Conservation (phyloP, 2,329 filamentous ascomycete genomes). For the Teratosphaeria pseudoeucalypti region DNA sequence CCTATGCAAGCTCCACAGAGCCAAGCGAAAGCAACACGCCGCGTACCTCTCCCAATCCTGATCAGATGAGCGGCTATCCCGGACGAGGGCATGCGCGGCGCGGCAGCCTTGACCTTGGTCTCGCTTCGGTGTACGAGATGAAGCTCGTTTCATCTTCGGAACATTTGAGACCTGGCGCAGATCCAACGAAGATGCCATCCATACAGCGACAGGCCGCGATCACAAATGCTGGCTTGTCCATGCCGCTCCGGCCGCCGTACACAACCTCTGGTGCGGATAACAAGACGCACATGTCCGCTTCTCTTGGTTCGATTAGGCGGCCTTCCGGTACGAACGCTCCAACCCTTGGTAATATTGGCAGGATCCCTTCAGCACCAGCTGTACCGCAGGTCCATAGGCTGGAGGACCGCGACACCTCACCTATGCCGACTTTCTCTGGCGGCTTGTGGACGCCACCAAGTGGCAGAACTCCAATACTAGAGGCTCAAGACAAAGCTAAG, state of each 20-base stretch:
- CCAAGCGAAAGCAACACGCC: not conserved
- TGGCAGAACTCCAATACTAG: conserved; percentile 12
- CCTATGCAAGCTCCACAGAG: conserved; percentile 6
- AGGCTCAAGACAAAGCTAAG: conserved; percentile 12
- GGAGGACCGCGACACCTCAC: not conserved
- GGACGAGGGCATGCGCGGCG: not conserved
- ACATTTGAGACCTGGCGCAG: conserved; percentile 50
- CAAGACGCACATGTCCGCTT: not conserved
- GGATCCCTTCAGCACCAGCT: not conserved
- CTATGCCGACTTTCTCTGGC: conserved; percentile 1
- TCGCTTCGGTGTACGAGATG: conserved; percentile 58
- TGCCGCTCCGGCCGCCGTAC: not conserved
- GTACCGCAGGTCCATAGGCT: not conserved
- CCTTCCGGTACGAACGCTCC: not conserved
- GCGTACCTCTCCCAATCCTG: conserved; percentile 1
- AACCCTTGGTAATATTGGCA: not conserved
- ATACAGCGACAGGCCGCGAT: conserved; percentile 4
- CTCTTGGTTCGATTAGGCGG: conserved; percentile 1
- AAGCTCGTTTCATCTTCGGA: conserved; percentile 65
- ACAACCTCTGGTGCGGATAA: not conserved
- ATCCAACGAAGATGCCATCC: conserved; percentile 26
- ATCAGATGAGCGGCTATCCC: not conserved
- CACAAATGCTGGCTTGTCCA: not conserved
- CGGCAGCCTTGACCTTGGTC: conserved; percentile 31
- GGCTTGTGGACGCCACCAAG: conserved; percentile 31